Evolutionary conservation across 352 stramenopile species (phyloP), one percentile per base, ranked within the genome.

Genomic region (Globisporangium nagaii): DNA sequence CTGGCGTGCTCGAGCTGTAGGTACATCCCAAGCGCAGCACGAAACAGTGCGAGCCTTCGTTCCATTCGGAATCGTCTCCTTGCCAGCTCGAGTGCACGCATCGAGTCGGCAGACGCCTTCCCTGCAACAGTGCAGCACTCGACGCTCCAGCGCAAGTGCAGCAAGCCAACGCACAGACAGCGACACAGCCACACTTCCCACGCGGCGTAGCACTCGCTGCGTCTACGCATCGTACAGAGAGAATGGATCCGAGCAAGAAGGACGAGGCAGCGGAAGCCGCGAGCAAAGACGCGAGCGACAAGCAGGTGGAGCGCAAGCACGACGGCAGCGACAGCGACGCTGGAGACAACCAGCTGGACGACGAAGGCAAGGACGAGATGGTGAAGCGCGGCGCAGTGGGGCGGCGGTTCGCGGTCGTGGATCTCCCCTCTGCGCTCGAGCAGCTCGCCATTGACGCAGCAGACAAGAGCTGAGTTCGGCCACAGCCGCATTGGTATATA

Each of bases 261-360:
- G 43, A 25, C 3, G 43, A 49, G n/a, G n/a, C n/a, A 13, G 25
- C 20, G n/a, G 10, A 49, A 31, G 15, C 30, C 2, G 43, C 43
- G 12, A 15, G 27, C 25, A 36, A 27, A 49, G 43, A 27, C 17
- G 43, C n/a, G 19, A 39, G 19, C 34, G 34, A 36, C 27, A n/a
- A n/a, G n/a, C n/a, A n/a, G n/a, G n/a, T n/a, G n/a, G 27, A 36
- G 43, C 35, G 17, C 43, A 71, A 71, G 28, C 60, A 64, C 25
- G 59, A 65, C 13, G 37, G 58, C 25, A 60, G 58, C 36, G 55
- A 41, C 20, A 3, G 13, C 1, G 5, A 42, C 22, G 36, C 25
- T 3, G 30, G 4, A 3, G 37, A 62, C 25, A 28, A 41, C 11
- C 30, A 43, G 25, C 27, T 30, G 17, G 30, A 52, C 22, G 27